phyloP scores from a whole-genome alignment of 257 asterid species.

The Solanum virginianum region DNA sequence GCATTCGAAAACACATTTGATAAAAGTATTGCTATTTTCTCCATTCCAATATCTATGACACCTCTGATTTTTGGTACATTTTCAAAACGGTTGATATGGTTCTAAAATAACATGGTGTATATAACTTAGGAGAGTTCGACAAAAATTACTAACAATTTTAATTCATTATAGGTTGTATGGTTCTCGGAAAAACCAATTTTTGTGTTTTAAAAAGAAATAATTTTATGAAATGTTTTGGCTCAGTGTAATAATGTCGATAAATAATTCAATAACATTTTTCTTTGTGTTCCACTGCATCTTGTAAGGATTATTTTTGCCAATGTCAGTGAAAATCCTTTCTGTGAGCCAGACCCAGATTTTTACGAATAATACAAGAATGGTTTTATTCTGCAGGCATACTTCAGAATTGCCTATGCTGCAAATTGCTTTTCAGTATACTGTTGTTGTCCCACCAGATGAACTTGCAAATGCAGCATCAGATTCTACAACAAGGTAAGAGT shows the following conservation, averaged over 20 bases:
- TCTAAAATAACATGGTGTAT: neutral
- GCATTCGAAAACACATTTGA: neutral
- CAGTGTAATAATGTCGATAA: no score
- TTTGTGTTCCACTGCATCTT: neutral
- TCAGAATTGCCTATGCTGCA: conserved; percentile 78
- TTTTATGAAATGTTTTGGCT: neutral
- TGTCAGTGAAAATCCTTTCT: neutral
- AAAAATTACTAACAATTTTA: neutral
- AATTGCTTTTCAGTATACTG: conserved; percentile 95
- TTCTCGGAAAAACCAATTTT: neutral
- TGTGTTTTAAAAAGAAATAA: neutral
- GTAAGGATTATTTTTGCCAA: neutral
- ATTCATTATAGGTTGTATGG: neutral
- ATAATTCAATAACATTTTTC: no score
- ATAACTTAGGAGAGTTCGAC: neutral
- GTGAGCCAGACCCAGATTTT: neutral
- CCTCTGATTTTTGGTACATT: neutral
- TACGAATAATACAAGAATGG: neutral
- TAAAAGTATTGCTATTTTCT: neutral
- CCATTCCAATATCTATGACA: neutral
- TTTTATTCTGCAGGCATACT: conserved; percentile 57
- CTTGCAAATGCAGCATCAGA: conserved; percentile 34
- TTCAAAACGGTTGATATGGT: neutral
- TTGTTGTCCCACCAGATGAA: conserved; percentile 78
- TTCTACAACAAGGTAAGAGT: conserved; percentile 50